Base-by-base conservation (phyloP, 352 stramenopile species). In the Phytopythium helicoides region DNA sequence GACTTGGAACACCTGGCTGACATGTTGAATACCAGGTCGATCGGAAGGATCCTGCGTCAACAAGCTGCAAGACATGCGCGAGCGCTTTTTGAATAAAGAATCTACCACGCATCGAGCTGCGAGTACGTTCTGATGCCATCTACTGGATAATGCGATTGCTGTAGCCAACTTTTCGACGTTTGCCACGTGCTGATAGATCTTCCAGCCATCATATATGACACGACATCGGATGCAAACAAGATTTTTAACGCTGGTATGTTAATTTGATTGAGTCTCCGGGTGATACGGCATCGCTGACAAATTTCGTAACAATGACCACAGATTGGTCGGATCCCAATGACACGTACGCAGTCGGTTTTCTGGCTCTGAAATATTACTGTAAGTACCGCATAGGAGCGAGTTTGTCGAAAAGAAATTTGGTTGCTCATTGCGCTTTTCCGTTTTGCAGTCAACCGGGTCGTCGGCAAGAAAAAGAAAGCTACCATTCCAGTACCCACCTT, bases 61-160 rank as follows among this genome's bases (percentile, higher is more conserved):
- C 50, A 92, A 92, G 47, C 34, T 89, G n/a, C 12, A 50, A 14
- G 75, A 88, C 39, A 85, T 92, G 59, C 66, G 58, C 28, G 55
- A 71, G 1, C 71, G 71, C 9, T 86, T 73, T 34, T 47, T 71
- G 42, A 74, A 69, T 22, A 81, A 33, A 33, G 9, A 73, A 22
- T 62, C 62, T 21, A 58, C 50, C 15, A 66, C 63, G 16, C 33
- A 60, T 44, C 69, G 72, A 18, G 67, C 76, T 42, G 72, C 78
- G 10, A 68, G 78, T 89, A 76, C 36, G 80, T 55, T 40, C 44
- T 15, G 33, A 36, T 44, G 1, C 1, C 34, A 3, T 4, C 54
- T 22, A 5, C 10, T 33, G 23, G 8, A 22, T 9, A n/a, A n/a
- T n/a, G n/a, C n/a, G n/a, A n/a, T n/a, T n/a, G 18, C 3, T 28